Evolutionary conservation across 495 filamentous ascomycete species (phyloP), one percentile per base, ranked within the genome.

Genomic region (Neurospora intermedia): DNA sequence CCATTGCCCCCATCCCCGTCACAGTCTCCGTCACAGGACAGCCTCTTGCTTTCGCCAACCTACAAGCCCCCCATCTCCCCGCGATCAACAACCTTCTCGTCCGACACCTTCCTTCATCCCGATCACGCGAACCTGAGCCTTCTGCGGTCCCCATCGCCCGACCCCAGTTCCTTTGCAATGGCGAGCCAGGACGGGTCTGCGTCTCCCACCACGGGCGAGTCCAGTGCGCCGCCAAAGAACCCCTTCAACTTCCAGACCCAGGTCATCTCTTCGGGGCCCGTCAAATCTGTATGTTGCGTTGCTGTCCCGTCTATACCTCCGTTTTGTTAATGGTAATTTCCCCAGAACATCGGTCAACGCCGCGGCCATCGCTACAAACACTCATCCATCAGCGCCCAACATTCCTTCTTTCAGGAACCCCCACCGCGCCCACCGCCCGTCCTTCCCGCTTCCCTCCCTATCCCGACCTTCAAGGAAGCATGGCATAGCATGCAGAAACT

Each of bases 311-410:
- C 43, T 43, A 42, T 18, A 45, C 70, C 42, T 11, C 71, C 41
- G 16, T 38, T n/a, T 71, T 71, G 8, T 54, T 6, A 27, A 70
- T 39, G 18, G 41, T 4, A 39, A 42, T 46, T 59, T 20, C 38
- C 72, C 4, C 78, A 92, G 89, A 91, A 89, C 74, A 88, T 98
- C 77, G 96, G 95, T 75, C 94, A 97, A 81, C 89, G 96, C 72
- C 91, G 94, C 71, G 96, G 96, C 40, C 96, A 99, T 84, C 94
- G 96, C 79, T 99, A 98, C 87, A 97, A 97, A 76, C 96, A 98
- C 84, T 95, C 92, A 79, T 96, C 92, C 77, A 93, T 99, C 70
- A 97, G 93, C 27, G 82, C 86, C 11, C 85, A 87, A 59, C 95
- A 98, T 80, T 93, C 97, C 80, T 94, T 99, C 79, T 97, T 99